These are phyloP conservation scores for Lobosporangium transversale DNA, from an alignment of 192 early-diverging fungal species.

Conservation along the genomic window DNA sequence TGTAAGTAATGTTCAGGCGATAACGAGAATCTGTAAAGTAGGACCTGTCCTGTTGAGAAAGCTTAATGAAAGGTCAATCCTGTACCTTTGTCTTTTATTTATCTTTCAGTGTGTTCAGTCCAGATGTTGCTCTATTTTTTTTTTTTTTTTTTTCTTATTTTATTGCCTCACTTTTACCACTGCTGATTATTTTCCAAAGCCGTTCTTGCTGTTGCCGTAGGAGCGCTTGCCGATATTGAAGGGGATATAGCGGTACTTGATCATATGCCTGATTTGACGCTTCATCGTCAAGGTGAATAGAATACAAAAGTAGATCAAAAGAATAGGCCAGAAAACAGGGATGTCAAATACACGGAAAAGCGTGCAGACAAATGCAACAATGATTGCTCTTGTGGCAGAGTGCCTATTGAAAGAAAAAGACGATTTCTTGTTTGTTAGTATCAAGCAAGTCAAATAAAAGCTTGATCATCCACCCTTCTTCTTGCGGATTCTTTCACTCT, in stretches of 20 bases:
- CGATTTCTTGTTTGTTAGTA: too few relatives aligned
- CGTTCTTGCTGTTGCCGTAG: slow-evolving; percentile 56
- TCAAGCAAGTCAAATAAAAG: too few relatives aligned
- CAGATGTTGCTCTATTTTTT: too few relatives aligned
- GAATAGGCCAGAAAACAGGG: slow-evolving; percentile 99
- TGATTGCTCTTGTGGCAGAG: slow-evolving; percentile 81
- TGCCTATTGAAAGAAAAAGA: slow-evolving; percentile 62
- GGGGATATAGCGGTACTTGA: slow-evolving; percentile 92
- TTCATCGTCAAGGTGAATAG: slow-evolving; percentile 96
- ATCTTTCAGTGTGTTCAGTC: background rate
- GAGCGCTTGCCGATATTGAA: slow-evolving; percentile 84
- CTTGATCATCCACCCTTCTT: too few relatives aligned
- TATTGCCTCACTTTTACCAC: background rate
- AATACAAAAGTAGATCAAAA: slow-evolving; percentile 95
- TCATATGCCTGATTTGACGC: slow-evolving; percentile 97
- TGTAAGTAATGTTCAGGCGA: too few relatives aligned
- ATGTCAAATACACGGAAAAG: slow-evolving; percentile 91
- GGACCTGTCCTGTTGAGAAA: too few relatives aligned
- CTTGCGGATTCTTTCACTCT: too few relatives aligned
- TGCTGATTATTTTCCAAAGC: background rate
- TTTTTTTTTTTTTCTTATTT: background rate
- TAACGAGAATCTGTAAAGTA: too few relatives aligned
- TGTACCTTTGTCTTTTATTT: too few relatives aligned
- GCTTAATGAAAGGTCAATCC: too few relatives aligned
- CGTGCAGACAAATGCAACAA: slow-evolving; percentile 87